These are phyloP conservation scores for Pleurotus djamor DNA, from an alignment of 768 basidiomycete genomes.

Conservation along the genomic window DNA sequence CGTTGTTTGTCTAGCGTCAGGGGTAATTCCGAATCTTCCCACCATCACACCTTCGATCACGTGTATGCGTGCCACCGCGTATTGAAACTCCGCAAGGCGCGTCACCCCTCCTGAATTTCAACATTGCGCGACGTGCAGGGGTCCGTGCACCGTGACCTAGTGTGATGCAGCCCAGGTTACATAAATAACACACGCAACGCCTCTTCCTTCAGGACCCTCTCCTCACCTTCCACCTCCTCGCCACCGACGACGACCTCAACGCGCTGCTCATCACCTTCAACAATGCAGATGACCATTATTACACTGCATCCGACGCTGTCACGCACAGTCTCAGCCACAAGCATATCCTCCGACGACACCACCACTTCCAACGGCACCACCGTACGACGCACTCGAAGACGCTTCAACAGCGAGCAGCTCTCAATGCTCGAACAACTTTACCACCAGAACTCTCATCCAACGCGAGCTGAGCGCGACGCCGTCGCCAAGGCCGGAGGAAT, in stretches of 20 bases:
- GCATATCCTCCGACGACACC: conserved; percentile 2
- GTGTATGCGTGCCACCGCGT: neutral
- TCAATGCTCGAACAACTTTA: conserved; percentile 73
- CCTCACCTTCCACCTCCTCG: neutral
- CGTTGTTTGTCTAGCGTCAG: too few relatives aligned
- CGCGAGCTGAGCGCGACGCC: conserved; percentile 68
- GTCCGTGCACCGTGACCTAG: neutral
- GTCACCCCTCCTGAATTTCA: neutral
- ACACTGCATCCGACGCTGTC: neutral
- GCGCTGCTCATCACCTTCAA: neutral
- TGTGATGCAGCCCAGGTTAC: neutral
- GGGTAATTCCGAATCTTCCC: conserved; percentile 15
- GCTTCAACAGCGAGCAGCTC: conserved; percentile 68
- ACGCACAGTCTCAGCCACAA: conserved; percentile 5
- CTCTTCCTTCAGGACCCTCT: neutral
- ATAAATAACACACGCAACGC: neutral
- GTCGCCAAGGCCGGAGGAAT: conserved; percentile 61
- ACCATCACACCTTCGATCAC: neutral
- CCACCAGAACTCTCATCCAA: conserved; percentile 70
- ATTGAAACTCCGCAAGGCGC: neutral
- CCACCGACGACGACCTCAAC: neutral
- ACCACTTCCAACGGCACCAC: neutral
- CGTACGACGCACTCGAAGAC: conserved; percentile 55
- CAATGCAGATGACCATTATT: neutral
- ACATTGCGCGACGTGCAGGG: neutral